A percentile compares a stretch with the other conserved stretches of the same genome.
Evolutionary conservation across 176 grass and related monocot genomes (phyloP).

Genomic region (Puya raimondii): DNA sequence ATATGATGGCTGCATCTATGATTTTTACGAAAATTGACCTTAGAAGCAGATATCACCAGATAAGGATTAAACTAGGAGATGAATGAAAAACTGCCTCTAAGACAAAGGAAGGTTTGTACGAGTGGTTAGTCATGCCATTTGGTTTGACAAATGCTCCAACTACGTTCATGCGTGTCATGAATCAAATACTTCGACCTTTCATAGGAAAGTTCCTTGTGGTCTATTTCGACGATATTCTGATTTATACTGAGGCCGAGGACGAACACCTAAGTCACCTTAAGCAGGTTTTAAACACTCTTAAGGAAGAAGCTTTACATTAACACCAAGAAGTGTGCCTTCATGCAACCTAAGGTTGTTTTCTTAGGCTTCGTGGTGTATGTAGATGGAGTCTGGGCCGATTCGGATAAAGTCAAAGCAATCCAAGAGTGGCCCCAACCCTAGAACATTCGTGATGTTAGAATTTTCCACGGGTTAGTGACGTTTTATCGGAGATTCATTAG

Average conservation of each 20-base stretch:
- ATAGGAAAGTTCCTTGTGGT: slow-evolving; percentile 18
- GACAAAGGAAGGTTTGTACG: slow-evolving; percentile 12
- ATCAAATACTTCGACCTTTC: slow-evolving; percentile 1
- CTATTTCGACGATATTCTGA: slow-evolving; percentile 22
- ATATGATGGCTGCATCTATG: slow-evolving; percentile 6
- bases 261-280: slow-evolving; percentile 7
- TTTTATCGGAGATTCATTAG: not conserved
- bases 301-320: slow-evolving; percentile 11
- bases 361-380: no score
- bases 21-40: slow-evolving; percentile 20
- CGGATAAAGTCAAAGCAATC: no score
- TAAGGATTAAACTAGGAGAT: slow-evolving; percentile 3
- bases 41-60: slow-evolving; percentile 11
- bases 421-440: no score
- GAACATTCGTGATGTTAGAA: no score
- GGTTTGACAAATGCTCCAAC: slow-evolving; percentile 23
- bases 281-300: slow-evolving; percentile 5
- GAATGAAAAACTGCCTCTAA: slow-evolving; percentile 18
- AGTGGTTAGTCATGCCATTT: slow-evolving; percentile 22
- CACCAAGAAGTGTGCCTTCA: slow-evolving; percentile 13
- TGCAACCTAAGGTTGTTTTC: not conserved
- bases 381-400: no score
- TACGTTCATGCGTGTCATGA: slow-evolving; percentile 21
- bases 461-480: no score
- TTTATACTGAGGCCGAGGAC: not conserved